phyloP scores from a whole-genome alignment of 805 yeast genomes.

The Candida michaelii region DNA sequence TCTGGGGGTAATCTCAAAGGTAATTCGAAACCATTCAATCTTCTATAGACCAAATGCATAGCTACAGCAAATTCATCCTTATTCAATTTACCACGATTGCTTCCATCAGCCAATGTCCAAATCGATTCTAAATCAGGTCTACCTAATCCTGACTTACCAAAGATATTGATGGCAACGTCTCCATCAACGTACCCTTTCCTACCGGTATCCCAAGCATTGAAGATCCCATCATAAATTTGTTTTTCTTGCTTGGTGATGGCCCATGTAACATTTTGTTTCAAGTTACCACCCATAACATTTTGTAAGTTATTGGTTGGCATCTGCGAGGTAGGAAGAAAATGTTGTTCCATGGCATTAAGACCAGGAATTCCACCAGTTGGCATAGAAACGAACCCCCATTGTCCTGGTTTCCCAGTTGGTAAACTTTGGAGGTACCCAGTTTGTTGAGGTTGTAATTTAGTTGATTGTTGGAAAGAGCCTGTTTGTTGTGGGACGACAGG shows the following conservation, averaged over 20 bases:
- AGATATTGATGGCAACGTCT: slow-evolving; percentile 76
- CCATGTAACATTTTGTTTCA: slow-evolving; percentile 65
- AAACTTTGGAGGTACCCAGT: slow-evolving; percentile 49
- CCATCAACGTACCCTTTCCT: slow-evolving; percentile 75
- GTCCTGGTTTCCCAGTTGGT: slow-evolving; percentile 69
- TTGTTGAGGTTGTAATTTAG: slow-evolving; percentile 44
- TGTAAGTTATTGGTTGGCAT: slow-evolving; percentile 38
- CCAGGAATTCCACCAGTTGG: slow-evolving; percentile 76
- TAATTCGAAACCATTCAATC: slow-evolving; percentile 83
- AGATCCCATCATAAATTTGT: slow-evolving; percentile 79
- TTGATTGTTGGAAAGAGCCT: slow-evolving; percentile 53
- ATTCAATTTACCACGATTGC: slow-evolving; percentile 78
- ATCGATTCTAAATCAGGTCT: slow-evolving; percentile 85
- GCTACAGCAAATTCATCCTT: slow-evolving; percentile 94
- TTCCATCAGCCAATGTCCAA: slow-evolving; percentile 86
- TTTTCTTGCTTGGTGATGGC: slow-evolving; percentile 89
- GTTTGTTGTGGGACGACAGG: slow-evolving; percentile 36
- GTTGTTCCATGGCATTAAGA: slow-evolving; percentile 61
- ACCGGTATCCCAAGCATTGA: slow-evolving; percentile 79
- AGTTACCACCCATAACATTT: slow-evolving; percentile 41
- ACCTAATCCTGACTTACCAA: slow-evolving; percentile 86
- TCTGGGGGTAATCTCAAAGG: slow-evolving; percentile 86
- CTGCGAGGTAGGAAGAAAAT: slow-evolving; percentile 58
- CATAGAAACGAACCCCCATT: slow-evolving; percentile 74
- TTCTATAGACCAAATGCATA: slow-evolving; percentile 92